Evolutionary conservation across 495 filamentous ascomycete species (phyloP), one percentile per base, ranked within the genome.

Genomic region (Trichocladium antarcticum): DNA sequence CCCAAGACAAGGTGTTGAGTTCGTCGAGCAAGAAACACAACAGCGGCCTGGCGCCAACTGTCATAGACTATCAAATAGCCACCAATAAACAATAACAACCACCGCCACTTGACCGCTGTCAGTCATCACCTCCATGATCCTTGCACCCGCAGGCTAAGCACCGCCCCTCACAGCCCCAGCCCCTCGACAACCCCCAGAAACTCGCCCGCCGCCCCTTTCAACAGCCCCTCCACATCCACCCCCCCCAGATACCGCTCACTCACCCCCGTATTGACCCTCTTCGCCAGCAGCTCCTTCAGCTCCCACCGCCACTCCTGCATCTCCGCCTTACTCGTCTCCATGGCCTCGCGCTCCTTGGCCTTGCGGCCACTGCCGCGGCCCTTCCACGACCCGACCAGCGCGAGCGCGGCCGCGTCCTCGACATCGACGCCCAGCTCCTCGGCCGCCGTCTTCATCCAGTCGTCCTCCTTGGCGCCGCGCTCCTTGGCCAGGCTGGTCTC

Each of bases 361-460:
- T 85, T 83, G 51, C 85, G 74, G 8, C 83, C 85, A 17, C 66
- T 73, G 21, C 83, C 77, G 35, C 85, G 78, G 6, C 82, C 79
- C 44, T 77, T 77, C 57, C 81, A 79, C 41, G 68, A 68, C 10
- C 76, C 74, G 10, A 68, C 73, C 35, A 71, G 66, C 50, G 84
- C 81, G 41, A 92, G 82, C 41, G 89, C 85, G 17, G 95, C 89
- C 53, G 81, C 84, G 58, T 96, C 31, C 31, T 32, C 87, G 58
- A 90, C 90, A 20, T 96, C 92, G 6, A 97, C 84, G 2, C 92
- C 92, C 3, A 98, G 76, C 53, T 97, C 92, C 42, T 96, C 88
- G 1, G 92, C 93, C 0, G 89, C 92, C 11, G 73, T 74, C 29
- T 76, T 76, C 46, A 97, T 65, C 84, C 87, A 94, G 49, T 86